phyloP scores from a whole-genome alignment of 371 early-diverging fungal species.

The Actinomortierella ambigua region DNA sequence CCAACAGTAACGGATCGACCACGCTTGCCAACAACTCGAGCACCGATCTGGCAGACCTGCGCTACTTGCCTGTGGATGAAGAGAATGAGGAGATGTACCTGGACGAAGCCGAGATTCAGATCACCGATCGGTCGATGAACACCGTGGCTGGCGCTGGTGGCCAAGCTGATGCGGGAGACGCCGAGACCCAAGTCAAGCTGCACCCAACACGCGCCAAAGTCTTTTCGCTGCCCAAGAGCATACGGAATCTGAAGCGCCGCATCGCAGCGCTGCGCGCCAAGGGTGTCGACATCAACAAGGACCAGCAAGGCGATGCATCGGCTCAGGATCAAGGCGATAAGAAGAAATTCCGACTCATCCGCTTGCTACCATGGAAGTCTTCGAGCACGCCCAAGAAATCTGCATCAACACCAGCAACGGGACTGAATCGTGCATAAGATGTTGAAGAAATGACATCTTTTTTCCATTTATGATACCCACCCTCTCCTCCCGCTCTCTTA shows the following conservation, averaged over 20 bases:
- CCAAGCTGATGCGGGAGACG: background rate
- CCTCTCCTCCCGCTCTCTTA: too few species aligned
- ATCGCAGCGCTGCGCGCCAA: slow-evolving; percentile 43
- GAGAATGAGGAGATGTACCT: slow-evolving; percentile 26
- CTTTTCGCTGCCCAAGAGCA: slow-evolving; percentile 39
- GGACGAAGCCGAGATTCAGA: slow-evolving; percentile 32
- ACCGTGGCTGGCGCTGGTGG: slow-evolving; percentile 8
- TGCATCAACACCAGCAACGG: background rate
- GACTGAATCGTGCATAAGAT: background rate
- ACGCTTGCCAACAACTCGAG: slow-evolving; percentile 11
- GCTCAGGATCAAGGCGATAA: slow-evolving; percentile 42
- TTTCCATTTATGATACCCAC: too few species aligned
- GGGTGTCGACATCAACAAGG: slow-evolving; percentile 26
- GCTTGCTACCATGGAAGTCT: slow-evolving; percentile 42
- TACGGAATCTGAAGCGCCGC: slow-evolving; percentile 36
- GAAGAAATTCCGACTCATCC: slow-evolving; percentile 43
- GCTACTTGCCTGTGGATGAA: slow-evolving; percentile 23
- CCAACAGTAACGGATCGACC: background rate
- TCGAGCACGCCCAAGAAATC: slow-evolving; percentile 27
- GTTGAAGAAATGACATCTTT: too few species aligned
- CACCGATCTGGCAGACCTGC: slow-evolving; percentile 15
- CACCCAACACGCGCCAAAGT: slow-evolving; percentile 46
- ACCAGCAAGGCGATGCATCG: slow-evolving; percentile 22
- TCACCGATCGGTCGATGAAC: slow-evolving; percentile 13
- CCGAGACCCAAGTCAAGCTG: slow-evolving; percentile 40